Evolutionary conservation across 2,329 filamentous ascomycete species (phyloP).

Genomic region (Ambrosiella beaveri): DNA sequence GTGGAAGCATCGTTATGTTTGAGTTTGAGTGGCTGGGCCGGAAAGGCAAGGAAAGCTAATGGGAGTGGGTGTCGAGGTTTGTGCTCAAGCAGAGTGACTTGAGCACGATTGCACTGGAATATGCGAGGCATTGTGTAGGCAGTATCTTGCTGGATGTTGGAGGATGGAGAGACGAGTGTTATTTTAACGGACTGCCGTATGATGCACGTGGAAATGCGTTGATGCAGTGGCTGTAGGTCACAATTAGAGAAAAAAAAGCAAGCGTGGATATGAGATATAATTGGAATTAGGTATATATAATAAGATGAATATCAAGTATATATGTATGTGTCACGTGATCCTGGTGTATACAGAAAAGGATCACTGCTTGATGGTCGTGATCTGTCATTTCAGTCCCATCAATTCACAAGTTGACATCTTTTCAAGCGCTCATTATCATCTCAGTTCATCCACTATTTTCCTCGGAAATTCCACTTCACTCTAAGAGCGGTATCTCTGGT

Average conservation of each 20-base stretch:
- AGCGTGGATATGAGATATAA: neutral
- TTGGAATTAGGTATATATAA: neutral
- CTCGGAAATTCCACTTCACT: neutral
- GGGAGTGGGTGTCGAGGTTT: slow-evolving; percentile 8
- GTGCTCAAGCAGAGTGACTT: slow-evolving; percentile 8
- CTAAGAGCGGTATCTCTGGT: slow-evolving; percentile 10
- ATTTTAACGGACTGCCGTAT: slow-evolving; percentile 8
- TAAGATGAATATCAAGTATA: neutral
- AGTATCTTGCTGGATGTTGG: slow-evolving; percentile 9
- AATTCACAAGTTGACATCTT: neutral
- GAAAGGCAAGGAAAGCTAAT: neutral
- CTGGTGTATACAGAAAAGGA: neutral
- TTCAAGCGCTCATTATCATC: neutral
- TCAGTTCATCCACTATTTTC: too few relatives aligned
- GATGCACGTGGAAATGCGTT: slow-evolving; percentile 7
- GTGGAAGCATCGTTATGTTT: slow-evolving; percentile 7
- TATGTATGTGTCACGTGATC: neutral
- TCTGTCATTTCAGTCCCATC: neutral
- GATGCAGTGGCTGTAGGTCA: slow-evolving; percentile 5
- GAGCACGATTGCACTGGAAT: slow-evolving; percentile 9
- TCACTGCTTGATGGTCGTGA: neutral
- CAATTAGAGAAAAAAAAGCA: neutral
- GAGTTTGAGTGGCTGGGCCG: slow-evolving; percentile 6
- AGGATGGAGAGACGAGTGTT: slow-evolving; percentile 8
- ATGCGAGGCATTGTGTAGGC: slow-evolving; percentile 9